Conservation (phyloP, 2,329 filamentous ascomycete species). For the Tolypocladium pustulatum region DNA sequence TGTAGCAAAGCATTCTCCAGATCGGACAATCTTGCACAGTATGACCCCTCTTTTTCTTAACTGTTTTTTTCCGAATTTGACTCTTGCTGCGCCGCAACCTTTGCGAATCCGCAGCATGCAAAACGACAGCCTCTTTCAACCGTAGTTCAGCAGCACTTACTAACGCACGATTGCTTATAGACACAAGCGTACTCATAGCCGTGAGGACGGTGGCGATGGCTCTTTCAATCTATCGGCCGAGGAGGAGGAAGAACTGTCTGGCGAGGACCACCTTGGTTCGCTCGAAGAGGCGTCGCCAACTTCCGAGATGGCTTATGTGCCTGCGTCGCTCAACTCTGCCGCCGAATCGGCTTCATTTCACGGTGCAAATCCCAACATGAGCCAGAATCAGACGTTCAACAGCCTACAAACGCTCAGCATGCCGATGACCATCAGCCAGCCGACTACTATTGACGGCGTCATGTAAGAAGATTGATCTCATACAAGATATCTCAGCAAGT, state of each 20-base stretch:
- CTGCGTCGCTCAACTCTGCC: conserved; percentile 35
- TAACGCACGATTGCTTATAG: conserved; percentile 34
- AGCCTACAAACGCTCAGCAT: conserved; percentile 52
- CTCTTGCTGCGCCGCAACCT: not conserved
- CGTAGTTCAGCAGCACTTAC: not conserved
- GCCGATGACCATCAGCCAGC: conserved; percentile 53
- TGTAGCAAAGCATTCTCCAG: conserved; percentile 98
- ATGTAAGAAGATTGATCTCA: conserved; percentile 22
- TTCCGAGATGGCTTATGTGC: conserved; percentile 54
- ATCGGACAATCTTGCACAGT: conserved; percentile 98
- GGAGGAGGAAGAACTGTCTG: conserved; percentile 71
- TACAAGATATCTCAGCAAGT: conserved; percentile 1
- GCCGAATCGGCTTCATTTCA: conserved; percentile 14
- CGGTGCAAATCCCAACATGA: conserved; percentile 9
- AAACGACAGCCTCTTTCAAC: not conserved
- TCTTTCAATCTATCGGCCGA: conserved; percentile 62
- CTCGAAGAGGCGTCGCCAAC: conserved; percentile 70
- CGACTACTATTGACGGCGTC: conserved; percentile 34
- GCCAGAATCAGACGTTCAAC: conserved; percentile 33
- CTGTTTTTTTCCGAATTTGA: conserved; percentile 16
- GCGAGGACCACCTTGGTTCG: conserved; percentile 74
- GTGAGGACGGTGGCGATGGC: conserved; percentile 48
- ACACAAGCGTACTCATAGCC: conserved; percentile 70
- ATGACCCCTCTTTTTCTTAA: conserved; percentile 36
- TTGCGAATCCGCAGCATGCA: not conserved